Evolutionary conservation across 257 asterid genomes (phyloP).

Genomic region (Solanum raphanifolium): DNA sequence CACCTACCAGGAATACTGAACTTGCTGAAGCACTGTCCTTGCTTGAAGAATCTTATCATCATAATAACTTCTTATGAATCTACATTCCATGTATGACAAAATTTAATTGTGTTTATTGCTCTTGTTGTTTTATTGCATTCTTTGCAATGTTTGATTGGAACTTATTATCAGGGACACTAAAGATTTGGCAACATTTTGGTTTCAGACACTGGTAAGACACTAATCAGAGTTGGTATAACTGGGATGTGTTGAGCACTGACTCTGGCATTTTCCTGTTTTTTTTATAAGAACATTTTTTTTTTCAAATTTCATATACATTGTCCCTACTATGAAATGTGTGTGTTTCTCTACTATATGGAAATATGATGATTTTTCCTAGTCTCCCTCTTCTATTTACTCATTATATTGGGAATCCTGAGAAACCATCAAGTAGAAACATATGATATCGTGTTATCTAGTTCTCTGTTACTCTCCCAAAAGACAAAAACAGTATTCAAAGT

Average conservation of each 20-base stretch:
- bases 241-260: background rate
- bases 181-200: background rate
- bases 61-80: background rate
- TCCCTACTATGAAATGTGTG: background rate
- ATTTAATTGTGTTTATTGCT: background rate
- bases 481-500: background rate
- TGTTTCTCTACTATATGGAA: background rate
- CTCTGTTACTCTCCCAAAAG: background rate
- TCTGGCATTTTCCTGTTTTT: background rate
- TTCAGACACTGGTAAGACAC: background rate
- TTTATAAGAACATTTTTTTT: background rate
- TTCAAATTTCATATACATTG: background rate
- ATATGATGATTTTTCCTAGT: background rate
- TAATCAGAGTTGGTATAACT: background rate
- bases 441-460: background rate
- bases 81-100: background rate
- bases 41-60: constrained; percentile 8
- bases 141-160: background rate
- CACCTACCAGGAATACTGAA: constrained; percentile 11
- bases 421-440: background rate
- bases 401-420: background rate
- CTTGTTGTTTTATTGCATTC: background rate
- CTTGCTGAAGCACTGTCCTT: constrained; percentile 1
- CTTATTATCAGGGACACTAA: background rate
- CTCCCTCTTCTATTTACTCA: background rate